These are phyloP conservation scores for Xylaria castorea DNA, from an alignment of 495 filamentous ascomycete species.

Conservation along the genomic window DNA sequence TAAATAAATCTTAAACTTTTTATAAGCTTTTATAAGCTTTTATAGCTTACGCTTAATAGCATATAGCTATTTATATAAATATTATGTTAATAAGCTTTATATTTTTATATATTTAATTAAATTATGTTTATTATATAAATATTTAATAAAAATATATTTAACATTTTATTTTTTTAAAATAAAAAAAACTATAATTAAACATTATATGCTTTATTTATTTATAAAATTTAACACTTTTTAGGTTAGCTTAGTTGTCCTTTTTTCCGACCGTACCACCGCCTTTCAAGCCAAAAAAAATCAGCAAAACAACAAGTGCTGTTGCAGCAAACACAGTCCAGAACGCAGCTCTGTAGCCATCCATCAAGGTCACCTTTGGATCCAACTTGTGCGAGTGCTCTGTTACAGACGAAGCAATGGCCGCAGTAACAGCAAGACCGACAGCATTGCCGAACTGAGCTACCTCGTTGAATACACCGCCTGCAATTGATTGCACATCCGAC, in stretches of 20 bases:
- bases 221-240: too few species aligned
- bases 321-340: conserved; percentile 67
- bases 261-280: conserved; percentile 61
- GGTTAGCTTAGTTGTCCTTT: conserved; percentile 61
- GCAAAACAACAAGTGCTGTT: conserved; percentile 48
- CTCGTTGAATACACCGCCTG: conserved; percentile 68
- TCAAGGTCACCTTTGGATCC: conserved; percentile 49
- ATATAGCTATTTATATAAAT: too few species aligned
- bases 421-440: conserved; percentile 63
- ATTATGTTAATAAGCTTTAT: too few species aligned
- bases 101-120: too few species aligned
- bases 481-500: conserved; percentile 62
- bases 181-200: too few species aligned
- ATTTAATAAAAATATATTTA: too few species aligned
- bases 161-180: too few species aligned
- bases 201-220: too few species aligned
- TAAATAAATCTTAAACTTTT: too few species aligned
- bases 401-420: conserved; percentile 61
- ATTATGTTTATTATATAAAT: too few species aligned
- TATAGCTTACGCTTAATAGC: too few species aligned
- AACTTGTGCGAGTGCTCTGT: conserved; percentile 45
- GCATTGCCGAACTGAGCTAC: conserved; percentile 65
- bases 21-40: too few species aligned
- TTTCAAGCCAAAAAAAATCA: conserved; percentile 57
- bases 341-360: conserved; percentile 63